Base-by-base conservation (phyloP, 257 asterid genomes). In the Solanum bulbocastanum region DNA sequence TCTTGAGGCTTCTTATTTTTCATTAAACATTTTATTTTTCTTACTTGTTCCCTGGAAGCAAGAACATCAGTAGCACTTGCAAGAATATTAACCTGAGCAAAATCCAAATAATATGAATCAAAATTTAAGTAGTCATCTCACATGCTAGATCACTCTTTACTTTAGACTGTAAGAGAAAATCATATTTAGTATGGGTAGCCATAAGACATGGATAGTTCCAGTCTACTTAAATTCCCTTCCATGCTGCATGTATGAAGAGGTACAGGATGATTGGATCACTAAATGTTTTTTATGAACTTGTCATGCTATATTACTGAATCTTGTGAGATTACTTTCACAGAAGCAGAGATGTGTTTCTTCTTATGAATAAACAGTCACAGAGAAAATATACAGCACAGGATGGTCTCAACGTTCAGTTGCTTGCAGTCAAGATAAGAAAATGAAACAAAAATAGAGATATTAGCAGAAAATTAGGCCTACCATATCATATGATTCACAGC, bases 61-160 rank as follows among this genome's bases (percentile, higher is more conserved):
- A 92, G 93, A 89, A 90, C 92, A 93, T 94, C 96, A 32, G 99
- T 93, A 88, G 98, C 96, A 94, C 92, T 92, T 87, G 96, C 98
- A 40, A 97, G 98, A 88, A 97, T 94, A 91, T 97, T 95, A 87
- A 97, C 98, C 99, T 97, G 98, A 86, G 88, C 75, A 83, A 91
- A 87, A 92, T 52, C 76, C 83, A 91, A 91, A 89, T 36, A 42
- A 35, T 56, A 66, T 52, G 56, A 87, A 91, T 90, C 87, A 88
- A 39, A 88, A 52, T 82, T 60, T 85, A 78, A 88, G 10, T 27
- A 12, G 27, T 36, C 52, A 39, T 30, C 69, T 46, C 27, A 81
- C 85, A 81, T 81, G 68, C 85, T 81, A 49, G 85, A 49, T 49
- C 85, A 46, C 35, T 46, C 62, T 46, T 79, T 49, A 81, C 62